Evolutionary conservation across 768 basidiomycete species (phyloP), one percentile per base, ranked within the genome.

Genomic region (Mycena epipterygia): DNA sequence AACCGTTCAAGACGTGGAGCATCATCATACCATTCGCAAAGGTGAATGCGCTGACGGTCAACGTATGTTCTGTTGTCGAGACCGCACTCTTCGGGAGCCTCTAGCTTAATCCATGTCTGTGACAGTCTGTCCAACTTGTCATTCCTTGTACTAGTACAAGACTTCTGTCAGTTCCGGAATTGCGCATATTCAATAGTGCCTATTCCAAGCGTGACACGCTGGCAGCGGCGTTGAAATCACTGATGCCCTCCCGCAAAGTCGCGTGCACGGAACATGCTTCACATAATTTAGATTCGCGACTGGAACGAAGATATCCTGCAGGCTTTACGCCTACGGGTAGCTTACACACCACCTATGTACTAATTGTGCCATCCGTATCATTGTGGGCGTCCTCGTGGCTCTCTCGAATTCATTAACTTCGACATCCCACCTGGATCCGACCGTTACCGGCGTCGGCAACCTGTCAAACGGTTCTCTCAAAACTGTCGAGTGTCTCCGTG

Each of bases 191-290:
- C 21, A 39, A 27, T 30, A 17, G 23, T 19, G 16, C 46, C n/a
- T n/a, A n/a, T n/a, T n/a, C n/a, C n/a, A n/a, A n/a, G 39, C 64
- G 30, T 35, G 56, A n/a, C 55, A 12, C 16, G 35, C 35, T 65
- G 53, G 53, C 64, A 65, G 53, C 64, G 64, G 44, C 64, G 64
- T 4, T 23, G 42, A 33, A 56, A 27, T 33, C 52, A 33, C 23
- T 65, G 53, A 46, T 48, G 11, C 5, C n/a, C n/a, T n/a, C n/a
- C 42, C 21, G 4, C 42, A 5, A 19, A 44, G 21, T 44, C n/a
- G n/a, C n/a, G n/a, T n/a, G n/a, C n/a, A n/a, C n/a, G n/a, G n/a
- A n/a, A n/a, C n/a, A n/a, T n/a, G 3, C 5, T 25, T 41, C 49
- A 17, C 7, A 41, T 23, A 42, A 41, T 52, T n/a, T n/a, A n/a